Conservation (phyloP, 164 flowering plant species). For the Malania oleifera region DNA sequence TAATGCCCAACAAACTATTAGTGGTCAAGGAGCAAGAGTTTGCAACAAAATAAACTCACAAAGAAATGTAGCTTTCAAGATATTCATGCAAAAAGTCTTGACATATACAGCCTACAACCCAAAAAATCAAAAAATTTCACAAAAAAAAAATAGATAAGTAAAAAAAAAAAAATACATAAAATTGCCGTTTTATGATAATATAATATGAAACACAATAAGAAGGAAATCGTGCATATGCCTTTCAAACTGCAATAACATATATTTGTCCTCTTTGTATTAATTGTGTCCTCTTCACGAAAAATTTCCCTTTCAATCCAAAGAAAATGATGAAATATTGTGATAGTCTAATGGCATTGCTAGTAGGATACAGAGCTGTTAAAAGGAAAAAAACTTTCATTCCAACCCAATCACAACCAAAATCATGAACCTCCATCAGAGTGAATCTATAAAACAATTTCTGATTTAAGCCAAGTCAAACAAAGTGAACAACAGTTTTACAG, state of each 20-base stretch:
- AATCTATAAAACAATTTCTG: conserved; percentile 43
- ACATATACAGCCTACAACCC: background rate
- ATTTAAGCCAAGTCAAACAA: conserved; percentile 38
- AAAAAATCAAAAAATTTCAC: background rate
- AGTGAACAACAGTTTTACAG: conserved; percentile 14
- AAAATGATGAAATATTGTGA: background rate
- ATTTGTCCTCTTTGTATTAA: no score
- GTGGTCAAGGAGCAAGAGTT: conserved; percentile 34
- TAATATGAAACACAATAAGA: no score
- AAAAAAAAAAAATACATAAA: background rate
- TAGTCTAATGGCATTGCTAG: conserved; percentile 10
- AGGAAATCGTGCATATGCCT: no score
- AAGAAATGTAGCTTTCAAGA: background rate
- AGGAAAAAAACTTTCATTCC: conserved; percentile 22
- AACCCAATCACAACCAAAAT: conserved; percentile 32
- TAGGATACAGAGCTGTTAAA: conserved; percentile 49
- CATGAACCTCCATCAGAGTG: conserved; percentile 34
- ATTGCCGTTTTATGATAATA: no score
- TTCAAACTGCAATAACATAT: no score
- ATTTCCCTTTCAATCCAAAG: background rate
- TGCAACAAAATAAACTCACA: background rate
- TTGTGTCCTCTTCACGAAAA: no score
- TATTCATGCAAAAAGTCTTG: background rate
- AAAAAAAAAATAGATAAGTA: background rate
- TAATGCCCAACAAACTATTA: conserved; percentile 20